Evolutionary conservation across 257 asterid genomes (phyloP), one percentile per base, ranked within the genome.

Genomic region (Nicotiana sylvestris): DNA sequence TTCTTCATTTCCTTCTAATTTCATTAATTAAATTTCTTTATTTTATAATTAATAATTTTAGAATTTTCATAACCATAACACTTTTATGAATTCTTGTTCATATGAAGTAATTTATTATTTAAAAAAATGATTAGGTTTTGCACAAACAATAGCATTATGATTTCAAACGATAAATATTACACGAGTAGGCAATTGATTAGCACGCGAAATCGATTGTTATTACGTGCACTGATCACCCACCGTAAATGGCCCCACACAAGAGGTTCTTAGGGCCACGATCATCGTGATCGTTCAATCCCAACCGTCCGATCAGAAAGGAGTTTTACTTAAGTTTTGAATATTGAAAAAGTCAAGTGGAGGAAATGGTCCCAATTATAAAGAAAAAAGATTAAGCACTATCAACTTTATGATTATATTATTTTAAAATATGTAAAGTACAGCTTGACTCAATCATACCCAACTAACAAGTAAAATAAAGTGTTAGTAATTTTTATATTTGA

Each of bases 311-410:
- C 29, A 60, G 3, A 16, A 0, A 30, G 80, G 16, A 66, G 35
- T 15, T 65, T 64, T 51, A 78, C 32, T 57, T 39, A 1, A 12
- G 29, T 64, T 67, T 78, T 62, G 17, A 43, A 72, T 46, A 56
- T 83, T 70, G 87, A 83, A 82, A 81, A 79, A 32, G 86, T 83
- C 88, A 80, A 84, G 84, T 77, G 83, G 84, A 68, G 77, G 76
- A 81, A 83, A 79, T 86, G 89, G 83, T 88, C 84, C 89, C 69
- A 87, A 82, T 10, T 82, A 18, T 17, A 65, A 69, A 58, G 33
- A 43, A 17, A 58, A 81, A 61, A 81, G 21, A 27, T 49, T 62
- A 25, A 43, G 56, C 4, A 62, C 82, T 46, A 78, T 79, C 25
- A 53, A 62, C 82, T 84, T 43, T 64, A 78, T 65, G 72, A 58